These are phyloP conservation scores for Solanum sejunctum DNA, from an alignment of 257 asterid species.

Conservation along the genomic window DNA sequence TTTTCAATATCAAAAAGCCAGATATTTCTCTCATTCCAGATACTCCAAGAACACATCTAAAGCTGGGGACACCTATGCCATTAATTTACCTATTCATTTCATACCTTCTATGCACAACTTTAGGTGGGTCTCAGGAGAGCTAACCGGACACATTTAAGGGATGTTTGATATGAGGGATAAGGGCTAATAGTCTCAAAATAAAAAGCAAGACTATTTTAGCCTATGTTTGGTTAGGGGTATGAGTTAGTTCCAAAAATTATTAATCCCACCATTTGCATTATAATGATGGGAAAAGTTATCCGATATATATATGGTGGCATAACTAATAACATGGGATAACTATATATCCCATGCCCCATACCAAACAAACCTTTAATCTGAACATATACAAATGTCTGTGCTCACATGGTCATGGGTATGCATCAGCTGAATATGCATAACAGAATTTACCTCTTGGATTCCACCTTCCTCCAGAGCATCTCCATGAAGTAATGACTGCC, in stretches of 20 bases:
- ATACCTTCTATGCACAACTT: background rate
- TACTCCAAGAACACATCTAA: background rate
- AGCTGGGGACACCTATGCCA: background rate
- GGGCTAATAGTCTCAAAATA: background rate
- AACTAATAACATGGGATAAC: background rate
- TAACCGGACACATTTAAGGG: too few species aligned
- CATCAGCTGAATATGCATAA: background rate
- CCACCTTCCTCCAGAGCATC: conserved; percentile 68
- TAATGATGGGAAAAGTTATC: background rate
- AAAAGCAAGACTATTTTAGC: background rate
- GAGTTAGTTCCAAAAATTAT: background rate
- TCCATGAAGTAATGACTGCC: conserved; percentile 80
- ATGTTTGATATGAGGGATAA: background rate
- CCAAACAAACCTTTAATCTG: background rate
- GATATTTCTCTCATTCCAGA: background rate
- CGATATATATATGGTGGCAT: background rate
- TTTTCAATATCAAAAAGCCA: background rate
- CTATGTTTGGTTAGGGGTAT: background rate
- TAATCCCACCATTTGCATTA: background rate
- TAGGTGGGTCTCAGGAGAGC: background rate
- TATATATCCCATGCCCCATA: background rate
- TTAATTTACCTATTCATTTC: background rate
- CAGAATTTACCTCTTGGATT: conserved; percentile 79
- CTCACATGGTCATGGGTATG: background rate
- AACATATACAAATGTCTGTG: background rate